Evolutionary conservation across 1,139 yeast species (phyloP), one percentile per base, ranked within the genome.

Genomic region (Pichia sp.): DNA sequence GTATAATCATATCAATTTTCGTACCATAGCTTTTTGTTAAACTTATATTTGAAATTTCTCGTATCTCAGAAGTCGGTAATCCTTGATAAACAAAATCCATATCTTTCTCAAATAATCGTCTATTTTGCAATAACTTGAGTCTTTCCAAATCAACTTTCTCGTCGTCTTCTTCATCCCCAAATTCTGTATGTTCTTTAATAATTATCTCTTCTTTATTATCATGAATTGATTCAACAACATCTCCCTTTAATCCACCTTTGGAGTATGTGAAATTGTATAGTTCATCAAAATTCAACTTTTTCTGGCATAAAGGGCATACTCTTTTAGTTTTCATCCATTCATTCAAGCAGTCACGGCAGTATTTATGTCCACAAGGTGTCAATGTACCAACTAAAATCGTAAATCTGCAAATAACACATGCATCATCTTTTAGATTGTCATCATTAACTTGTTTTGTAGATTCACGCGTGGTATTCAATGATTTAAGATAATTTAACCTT

Each of bases 291-390:
- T 65, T 64, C 34, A 83, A 66, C 1, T 53, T 53, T 1, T 74
- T 63, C 53, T 87, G 86, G 65, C 97, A 90, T 60, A 88, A 72
- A 0, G 97, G 97, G 64, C 97, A 90, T 1, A 70, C 64, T 7
- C 65, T 63, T 39, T 74, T 74, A 27, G 70, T 70, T 11, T 67
- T 69, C 48, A 60, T 61, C 97, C 98, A 92, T 50, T 75, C 81
- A 18, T 68, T 73, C 37, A 89, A 70, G 64, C 97, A 90, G 2
- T 77, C 83, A 51, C 78, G 76, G 62, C 97, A 90, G 62, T 84
- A 90, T 58, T 82, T 83, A 65, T 90, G 97, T 0, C 97, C 97
- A 72, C 97, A 90, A 26, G 79, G 81, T 0, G 95, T 83, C 52
- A 90, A 70, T 0, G 92, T 76, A 0, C 97, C 97, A 43, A 80